Evolutionary conservation across 2,329 filamentous ascomycete genomes (phyloP), one percentile per base, ranked within the genome.

Genomic region (Sporothrix schenckii): DNA sequence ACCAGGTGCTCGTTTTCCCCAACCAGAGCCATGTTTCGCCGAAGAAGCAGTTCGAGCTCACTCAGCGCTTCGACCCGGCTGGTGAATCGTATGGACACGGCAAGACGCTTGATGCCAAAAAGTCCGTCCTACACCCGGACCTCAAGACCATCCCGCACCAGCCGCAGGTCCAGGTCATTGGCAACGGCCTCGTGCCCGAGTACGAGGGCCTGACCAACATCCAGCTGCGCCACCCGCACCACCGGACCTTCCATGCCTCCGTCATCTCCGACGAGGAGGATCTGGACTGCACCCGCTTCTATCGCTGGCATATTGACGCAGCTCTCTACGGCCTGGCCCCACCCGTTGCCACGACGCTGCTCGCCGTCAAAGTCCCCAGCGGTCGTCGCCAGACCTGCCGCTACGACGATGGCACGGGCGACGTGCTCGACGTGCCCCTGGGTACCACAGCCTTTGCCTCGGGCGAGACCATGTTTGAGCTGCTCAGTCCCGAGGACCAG

Each of bases 271-370:
- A 79, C 16, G 78, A 80, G 9, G 82, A 85, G n/a, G 84, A 86
- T 72, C 78, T 84, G 24, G 80, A 80, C 74, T 83, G 77, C 71
- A 86, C 85, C 3, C 81, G 81, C 80, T 89, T 92, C 80, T 93
- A 92, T 80, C 83, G 91, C 71, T 93, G 91, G 91, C 91, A 93
- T 78, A 93, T 93, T 69, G 91, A 93, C 76, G 91, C 91, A 3
- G 91, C 91, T 1, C 81, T 93, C 6, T 93, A 93, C 77, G 89
- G 87, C 21, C 84, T 93, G 7, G 87, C 91, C n/a, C 91, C 91
- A 3, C 91, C 91, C 1, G 84, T 89, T 34, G 91, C 89, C 3
- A 94, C 91, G 0, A 89, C 88, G 1, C 83, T 94, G 30, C 83
- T 93, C 70, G 91, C 91, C 0, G 91, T 93, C n/a, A 83, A 84